Evolutionary conservation across 768 basidiomycete species (phyloP).

Genomic region (Jaapia argillacea): DNA sequence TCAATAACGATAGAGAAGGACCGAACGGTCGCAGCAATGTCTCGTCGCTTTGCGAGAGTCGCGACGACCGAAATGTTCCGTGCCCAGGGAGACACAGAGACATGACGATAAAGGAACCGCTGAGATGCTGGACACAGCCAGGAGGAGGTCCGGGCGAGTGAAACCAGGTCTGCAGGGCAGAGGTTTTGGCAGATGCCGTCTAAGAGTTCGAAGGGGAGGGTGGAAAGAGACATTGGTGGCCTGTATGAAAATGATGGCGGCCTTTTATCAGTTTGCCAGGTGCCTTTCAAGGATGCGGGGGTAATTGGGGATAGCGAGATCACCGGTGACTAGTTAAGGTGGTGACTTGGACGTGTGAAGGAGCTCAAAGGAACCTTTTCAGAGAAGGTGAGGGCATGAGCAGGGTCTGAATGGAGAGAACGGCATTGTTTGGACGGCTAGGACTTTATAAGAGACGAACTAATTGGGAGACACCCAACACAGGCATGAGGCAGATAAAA

Average conservation of each 20-base stretch:
- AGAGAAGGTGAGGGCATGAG: not conserved
- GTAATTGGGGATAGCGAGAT: not conserved
- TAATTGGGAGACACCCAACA: no score
- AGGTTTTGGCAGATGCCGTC: slow-evolving; percentile 36
- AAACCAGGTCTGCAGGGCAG: slow-evolving; percentile 30
- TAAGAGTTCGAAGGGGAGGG: slow-evolving; percentile 54
- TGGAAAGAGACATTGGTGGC: slow-evolving; percentile 32
- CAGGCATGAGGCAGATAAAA: no score
- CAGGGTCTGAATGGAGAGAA: no score
- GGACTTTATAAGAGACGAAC: not conserved
- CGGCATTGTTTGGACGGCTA: not conserved
- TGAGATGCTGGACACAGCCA: slow-evolving; percentile 39
- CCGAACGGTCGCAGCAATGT: slow-evolving; percentile 52
- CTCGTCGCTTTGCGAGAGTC: slow-evolving; percentile 48
- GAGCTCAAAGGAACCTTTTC: not conserved
- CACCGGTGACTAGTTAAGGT: not conserved
- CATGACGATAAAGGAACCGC: slow-evolving; percentile 52
- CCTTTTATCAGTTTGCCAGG: not conserved
- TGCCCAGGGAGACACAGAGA: slow-evolving; percentile 19
- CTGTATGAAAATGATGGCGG: not conserved
- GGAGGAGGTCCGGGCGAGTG: slow-evolving; percentile 35
- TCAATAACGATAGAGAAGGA: slow-evolving; percentile 46
- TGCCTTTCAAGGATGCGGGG: no score
- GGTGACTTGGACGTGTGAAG: not conserved
- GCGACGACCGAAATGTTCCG: slow-evolving; percentile 38